phyloP scores from a whole-genome alignment of 2,329 filamentous ascomycete genomes.

The Talaromyces funiculosus region DNA sequence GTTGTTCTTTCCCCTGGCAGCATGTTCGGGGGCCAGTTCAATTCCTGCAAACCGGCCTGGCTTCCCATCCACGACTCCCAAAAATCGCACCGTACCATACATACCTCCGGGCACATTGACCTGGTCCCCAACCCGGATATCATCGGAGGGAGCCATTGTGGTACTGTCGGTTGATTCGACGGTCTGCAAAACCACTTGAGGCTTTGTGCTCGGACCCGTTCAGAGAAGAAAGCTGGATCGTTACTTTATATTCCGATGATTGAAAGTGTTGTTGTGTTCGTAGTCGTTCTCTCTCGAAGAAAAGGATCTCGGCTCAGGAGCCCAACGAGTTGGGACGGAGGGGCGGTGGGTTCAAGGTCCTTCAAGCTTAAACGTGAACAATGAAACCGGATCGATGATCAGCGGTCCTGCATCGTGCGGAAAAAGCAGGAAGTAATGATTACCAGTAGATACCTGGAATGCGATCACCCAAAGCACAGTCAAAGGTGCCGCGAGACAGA shows the following conservation, averaged over 20 bases:
- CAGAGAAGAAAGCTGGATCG: not conserved
- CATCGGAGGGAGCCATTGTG: conserved; percentile 36
- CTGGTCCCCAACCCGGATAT: conserved; percentile 69
- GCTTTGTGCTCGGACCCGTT: not conserved
- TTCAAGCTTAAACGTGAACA: not conserved
- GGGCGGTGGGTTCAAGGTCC: conserved; percentile 6
- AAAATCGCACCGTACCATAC: conserved; percentile 81
- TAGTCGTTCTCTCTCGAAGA: conserved; percentile 1
- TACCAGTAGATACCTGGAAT: not conserved
- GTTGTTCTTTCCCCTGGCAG: conserved; percentile 82
- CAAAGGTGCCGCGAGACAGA: not conserved
- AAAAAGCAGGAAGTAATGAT: not conserved
- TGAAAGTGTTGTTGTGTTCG: not conserved
- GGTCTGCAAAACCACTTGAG: not conserved
- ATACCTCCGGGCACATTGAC: conserved; percentile 94
- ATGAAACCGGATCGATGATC: not conserved
- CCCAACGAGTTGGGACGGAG: not conserved
- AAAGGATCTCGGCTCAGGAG: not conserved
- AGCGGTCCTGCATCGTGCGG: not conserved
- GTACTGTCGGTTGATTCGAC: conserved; percentile 2
- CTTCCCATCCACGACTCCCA: conserved; percentile 82
- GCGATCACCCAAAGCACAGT: not conserved
- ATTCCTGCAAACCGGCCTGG: conserved; percentile 88
- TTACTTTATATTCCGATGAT: not conserved
- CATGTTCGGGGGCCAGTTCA: conserved; percentile 76